Conservation (phyloP, 208 protist species). For the Herpetomonas tarakana region DNA sequence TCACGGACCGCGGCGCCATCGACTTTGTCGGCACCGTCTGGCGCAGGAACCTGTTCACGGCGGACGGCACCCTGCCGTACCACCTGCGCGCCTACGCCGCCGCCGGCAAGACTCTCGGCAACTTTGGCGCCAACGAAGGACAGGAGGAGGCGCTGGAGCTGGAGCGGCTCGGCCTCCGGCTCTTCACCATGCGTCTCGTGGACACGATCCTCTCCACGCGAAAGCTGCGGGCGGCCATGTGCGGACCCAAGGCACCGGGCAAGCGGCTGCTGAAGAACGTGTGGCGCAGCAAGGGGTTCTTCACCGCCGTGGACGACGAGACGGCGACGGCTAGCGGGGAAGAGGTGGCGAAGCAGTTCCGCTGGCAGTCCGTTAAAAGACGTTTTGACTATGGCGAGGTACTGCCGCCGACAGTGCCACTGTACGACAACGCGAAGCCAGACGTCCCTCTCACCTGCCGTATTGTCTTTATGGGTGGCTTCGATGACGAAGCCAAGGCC, state of each 20-base stretch:
- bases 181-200: conserved; percentile 21
- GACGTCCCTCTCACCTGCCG: conserved; percentile 8
- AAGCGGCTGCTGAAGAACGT: conserved; percentile 21
- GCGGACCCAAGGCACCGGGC: conserved; percentile 4
- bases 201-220: conserved; percentile 1
- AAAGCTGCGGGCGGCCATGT: conserved; percentile 10
- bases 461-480: conserved; percentile 38
- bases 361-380: conserved; percentile 32
- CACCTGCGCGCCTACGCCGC: conserved; percentile 24
- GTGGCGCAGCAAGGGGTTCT: conserved; percentile 64
- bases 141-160: conserved; percentile 32
- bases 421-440: background rate
- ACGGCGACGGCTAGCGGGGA: background rate
- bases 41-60: conserved; percentile 15
- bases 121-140: background rate
- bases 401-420: conserved; percentile 24
- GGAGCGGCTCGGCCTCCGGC: conserved; percentile 15
- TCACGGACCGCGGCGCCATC: conserved; percentile 19
- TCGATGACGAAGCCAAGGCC: conserved; percentile 12
- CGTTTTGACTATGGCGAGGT: conserved; percentile 46
- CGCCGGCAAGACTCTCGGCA: conserved; percentile 16
- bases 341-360: conserved; percentile 18
- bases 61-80: conserved; percentile 20
- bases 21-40: conserved; percentile 22
- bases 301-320: conserved; percentile 31